Evolutionary conservation across 2,329 filamentous ascomycete species (phyloP).

Genomic region (Conoideocrella luteorostrata): DNA sequence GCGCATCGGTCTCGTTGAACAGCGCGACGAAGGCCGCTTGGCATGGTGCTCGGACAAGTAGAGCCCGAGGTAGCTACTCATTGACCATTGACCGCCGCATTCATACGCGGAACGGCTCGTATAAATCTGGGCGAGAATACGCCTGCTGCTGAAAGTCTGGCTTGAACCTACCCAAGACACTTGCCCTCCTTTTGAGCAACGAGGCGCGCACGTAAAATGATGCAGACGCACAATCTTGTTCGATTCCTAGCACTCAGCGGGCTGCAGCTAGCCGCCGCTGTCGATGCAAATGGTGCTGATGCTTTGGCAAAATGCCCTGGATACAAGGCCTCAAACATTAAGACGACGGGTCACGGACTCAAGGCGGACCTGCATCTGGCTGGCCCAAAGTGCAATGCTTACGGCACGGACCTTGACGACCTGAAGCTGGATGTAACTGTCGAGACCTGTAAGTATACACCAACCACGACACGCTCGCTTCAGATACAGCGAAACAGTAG

Average conservation of each 20-base stretch:
- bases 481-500: background rate
- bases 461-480: background rate
- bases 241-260: background rate
- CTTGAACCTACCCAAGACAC: no score
- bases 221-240: background rate
- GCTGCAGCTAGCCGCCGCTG: background rate
- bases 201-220: no score
- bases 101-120: no score
- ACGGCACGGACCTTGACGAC: conserved; percentile 40
- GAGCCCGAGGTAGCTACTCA: no score
- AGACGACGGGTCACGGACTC: conserved; percentile 44
- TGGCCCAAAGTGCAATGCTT: conserved; percentile 65
- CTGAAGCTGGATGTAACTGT: conserved; percentile 25
- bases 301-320: conserved; percentile 47
- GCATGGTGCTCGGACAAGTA: no score
- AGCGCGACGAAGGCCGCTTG: no score
- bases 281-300: background rate
- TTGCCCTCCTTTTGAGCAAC: no score
- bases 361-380: conserved; percentile 64
- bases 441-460: conserved; percentile 19
- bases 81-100: no score
- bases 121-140: no score
- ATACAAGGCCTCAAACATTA: conserved; percentile 57
- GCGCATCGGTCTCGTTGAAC: no score
- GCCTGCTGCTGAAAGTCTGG: no score